Evolutionary conservation across 1,284 basidiomycete genomes (phyloP).

Genomic region (Malassezia slooffiae): DNA sequence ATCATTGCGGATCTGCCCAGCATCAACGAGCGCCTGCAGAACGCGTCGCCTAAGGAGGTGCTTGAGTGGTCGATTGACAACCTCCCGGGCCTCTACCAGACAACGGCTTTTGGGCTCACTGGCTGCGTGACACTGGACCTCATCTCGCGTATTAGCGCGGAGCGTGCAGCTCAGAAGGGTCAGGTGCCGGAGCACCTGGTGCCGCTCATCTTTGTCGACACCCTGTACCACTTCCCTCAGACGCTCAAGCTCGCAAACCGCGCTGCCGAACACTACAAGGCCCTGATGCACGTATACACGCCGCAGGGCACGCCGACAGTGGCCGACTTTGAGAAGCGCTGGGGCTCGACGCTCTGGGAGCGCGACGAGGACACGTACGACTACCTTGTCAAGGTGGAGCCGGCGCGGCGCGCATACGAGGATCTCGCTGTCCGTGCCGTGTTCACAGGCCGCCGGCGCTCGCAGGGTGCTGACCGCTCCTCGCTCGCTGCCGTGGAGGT

Average conservation of each 20-base stretch:
- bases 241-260: conserved; percentile 76
- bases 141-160: conserved; percentile 32
- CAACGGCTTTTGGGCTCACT: conserved; percentile 44
- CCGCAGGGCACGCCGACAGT: conserved; percentile 63
- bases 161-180: conserved; percentile 23
- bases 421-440: conserved; percentile 71
- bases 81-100: conserved; percentile 44
- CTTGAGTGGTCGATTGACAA: conserved; percentile 44
- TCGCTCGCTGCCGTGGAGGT: conserved; percentile 75
- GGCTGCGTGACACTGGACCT: conserved; percentile 45
- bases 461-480: conserved; percentile 79
- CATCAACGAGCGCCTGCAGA: conserved; percentile 38
- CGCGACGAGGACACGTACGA: conserved; percentile 79
- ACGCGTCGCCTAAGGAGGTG: conserved; percentile 38
- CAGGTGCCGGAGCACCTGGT: conserved; percentile 32
- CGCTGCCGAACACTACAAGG: conserved; percentile 64
- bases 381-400: conserved; percentile 89
- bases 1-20: conserved; percentile 21
- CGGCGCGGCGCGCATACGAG: conserved; percentile 75
- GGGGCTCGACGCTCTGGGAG: conserved; percentile 79
- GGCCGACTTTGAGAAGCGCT: conserved; percentile 66
- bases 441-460: conserved; percentile 83
- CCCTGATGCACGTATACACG: conserved; percentile 65
- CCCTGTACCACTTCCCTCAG: conserved; percentile 88
- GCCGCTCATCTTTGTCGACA: conserved; percentile 55